Percentiles rank a stretch among this genome's conserved stretches.
These are phyloP conservation scores for Solanum aculeatissimum DNA, from an alignment of 305 asterid species.

Conservation along the genomic window DNA sequence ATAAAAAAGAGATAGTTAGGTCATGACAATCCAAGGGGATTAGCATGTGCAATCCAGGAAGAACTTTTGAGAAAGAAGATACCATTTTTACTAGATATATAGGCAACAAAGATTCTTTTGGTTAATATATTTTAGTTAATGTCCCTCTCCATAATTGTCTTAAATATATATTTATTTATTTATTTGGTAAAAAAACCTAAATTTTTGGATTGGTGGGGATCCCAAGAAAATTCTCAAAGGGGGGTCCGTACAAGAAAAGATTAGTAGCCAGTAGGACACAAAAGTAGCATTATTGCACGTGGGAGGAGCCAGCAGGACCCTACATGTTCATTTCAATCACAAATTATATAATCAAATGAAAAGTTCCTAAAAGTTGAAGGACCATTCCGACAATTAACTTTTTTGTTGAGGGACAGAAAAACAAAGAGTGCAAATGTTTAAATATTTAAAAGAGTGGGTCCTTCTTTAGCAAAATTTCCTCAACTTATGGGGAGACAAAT, in stretches of 20 bases:
- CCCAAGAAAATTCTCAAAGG: slow-evolving; percentile 32
- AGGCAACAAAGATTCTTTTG: slow-evolving; percentile 34
- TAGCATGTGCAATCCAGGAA: slow-evolving; percentile 37
- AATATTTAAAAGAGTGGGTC: not conserved
- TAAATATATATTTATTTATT: too few relatives aligned
- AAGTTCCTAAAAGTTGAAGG: not conserved
- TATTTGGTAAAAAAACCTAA: not conserved
- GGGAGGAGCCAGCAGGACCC: slow-evolving; percentile 41
- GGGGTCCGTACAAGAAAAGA: slow-evolving; percentile 33
- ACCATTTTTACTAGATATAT: slow-evolving; percentile 8
- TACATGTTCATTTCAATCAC: not conserved
- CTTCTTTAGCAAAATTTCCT: not conserved
- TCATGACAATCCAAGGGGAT: not conserved
- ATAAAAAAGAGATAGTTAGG: not conserved
- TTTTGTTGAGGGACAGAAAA: not conserved
- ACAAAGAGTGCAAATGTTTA: not conserved
- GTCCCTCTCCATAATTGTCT: slow-evolving; percentile 14
- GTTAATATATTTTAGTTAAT: slow-evolving; percentile 19
- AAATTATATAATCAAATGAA: not conserved
- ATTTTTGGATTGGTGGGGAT: slow-evolving; percentile 15
- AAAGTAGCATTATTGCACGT: slow-evolving; percentile 46
- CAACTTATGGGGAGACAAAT: not conserved
- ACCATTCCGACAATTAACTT: not conserved
- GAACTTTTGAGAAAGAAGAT: slow-evolving; percentile 21
- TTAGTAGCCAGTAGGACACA: slow-evolving; percentile 5